phyloP scores from a whole-genome alignment of 2,329 filamentous ascomycete genomes.

The Ophiostoma ips region DNA sequence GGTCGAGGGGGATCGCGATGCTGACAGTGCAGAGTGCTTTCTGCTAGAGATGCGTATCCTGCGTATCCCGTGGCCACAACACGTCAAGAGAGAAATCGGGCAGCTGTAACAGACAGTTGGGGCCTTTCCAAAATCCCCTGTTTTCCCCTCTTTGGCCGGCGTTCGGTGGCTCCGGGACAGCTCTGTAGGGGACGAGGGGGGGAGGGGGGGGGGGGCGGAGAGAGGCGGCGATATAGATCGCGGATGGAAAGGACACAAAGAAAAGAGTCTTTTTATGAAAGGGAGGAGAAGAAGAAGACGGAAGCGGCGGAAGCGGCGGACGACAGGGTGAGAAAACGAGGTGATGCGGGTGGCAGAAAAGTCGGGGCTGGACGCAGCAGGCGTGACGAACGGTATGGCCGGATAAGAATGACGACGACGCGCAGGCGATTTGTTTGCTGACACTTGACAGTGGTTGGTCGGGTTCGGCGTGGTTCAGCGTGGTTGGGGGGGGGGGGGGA shows the following conservation, averaged over 20 bases:
- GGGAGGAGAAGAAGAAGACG: not conserved
- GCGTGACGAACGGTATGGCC: slow-evolving; percentile 1
- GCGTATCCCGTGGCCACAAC: too few species aligned
- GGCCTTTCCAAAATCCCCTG: not conserved
- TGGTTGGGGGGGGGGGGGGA: too few species aligned
- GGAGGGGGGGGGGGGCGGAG: too few species aligned
- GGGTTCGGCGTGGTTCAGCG: not conserved
- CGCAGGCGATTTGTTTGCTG: slow-evolving; percentile 2
- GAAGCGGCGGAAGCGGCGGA: not conserved
- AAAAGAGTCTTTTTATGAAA: not conserved
- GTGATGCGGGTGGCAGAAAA: not conserved
- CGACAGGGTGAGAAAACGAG: not conserved
- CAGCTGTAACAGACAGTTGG: not conserved
- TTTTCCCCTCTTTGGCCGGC: not conserved
- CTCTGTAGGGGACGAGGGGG: not conserved
- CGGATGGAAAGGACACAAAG: not conserved
- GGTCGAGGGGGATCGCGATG: not conserved
- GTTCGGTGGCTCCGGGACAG: not conserved
- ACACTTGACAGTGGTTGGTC: not conserved
- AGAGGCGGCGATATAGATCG: not conserved
- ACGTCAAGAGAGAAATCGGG: not conserved
- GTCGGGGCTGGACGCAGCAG: not conserved
- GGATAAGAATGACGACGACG: slow-evolving; percentile 8
- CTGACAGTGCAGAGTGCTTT: not conserved
- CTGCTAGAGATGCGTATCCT: not conserved